phyloP scores from a whole-genome alignment of 1,284 basidiomycete genomes.

The Ceratobasidium sp. region DNA sequence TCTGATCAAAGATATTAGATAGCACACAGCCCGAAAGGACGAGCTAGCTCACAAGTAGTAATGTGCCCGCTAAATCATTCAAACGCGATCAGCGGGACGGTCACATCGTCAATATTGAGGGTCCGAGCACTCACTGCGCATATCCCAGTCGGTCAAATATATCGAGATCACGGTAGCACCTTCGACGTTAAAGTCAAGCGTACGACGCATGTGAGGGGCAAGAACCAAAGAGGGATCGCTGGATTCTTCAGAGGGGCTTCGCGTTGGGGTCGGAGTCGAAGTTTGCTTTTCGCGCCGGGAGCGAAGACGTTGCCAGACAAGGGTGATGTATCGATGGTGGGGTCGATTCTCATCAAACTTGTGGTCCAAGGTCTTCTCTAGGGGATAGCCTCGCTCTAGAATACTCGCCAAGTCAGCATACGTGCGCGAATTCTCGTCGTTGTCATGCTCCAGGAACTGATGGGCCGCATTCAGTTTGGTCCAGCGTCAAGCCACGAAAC shows the following conservation, averaged over 20 bases:
- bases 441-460: constrained; percentile 39
- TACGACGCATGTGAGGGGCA: constrained; percentile 33
- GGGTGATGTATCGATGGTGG: constrained; percentile 28
- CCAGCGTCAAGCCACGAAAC: neutral
- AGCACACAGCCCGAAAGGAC: neutral
- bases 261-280: constrained; percentile 40
- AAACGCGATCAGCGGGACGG: constrained; percentile 19
- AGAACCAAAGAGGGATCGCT: constrained; percentile 36
- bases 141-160: constrained; percentile 45
- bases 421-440: constrained; percentile 34
- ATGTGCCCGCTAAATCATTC: constrained; percentile 23
- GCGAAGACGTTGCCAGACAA: constrained; percentile 39
- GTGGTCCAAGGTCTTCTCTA: constrained; percentile 32
- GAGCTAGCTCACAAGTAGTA: constrained; percentile 27
- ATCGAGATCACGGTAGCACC: constrained; percentile 41
- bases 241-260: constrained; percentile 36
- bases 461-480: constrained; percentile 5
- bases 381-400: constrained; percentile 33
- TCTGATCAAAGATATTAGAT: constrained; percentile 37
- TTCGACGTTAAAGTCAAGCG: constrained; percentile 33
- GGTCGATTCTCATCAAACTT: constrained; percentile 28
- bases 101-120: constrained; percentile 7
- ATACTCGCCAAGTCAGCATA: constrained; percentile 34
- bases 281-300: constrained; percentile 37
- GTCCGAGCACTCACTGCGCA: constrained; percentile 42